phyloP scores from a whole-genome alignment of 106 monocot species.

The Hemerocallis citrina region DNA sequence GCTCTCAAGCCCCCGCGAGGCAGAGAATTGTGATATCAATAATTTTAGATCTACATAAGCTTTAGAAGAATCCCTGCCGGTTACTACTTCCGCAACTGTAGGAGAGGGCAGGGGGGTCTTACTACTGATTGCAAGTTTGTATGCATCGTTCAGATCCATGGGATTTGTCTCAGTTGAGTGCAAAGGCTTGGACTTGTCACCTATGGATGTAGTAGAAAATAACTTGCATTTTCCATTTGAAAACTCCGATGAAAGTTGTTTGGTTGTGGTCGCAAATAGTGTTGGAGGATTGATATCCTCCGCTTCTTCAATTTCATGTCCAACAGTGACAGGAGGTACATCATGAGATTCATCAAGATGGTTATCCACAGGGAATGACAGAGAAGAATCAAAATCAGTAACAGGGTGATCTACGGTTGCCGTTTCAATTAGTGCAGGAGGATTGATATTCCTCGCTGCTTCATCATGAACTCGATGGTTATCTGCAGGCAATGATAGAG shows the following conservation, averaged over 20 bases:
- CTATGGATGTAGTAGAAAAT: constrained; percentile 5
- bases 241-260: constrained; percentile 16
- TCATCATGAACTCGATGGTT: too few relatives aligned
- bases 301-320: constrained; percentile 13
- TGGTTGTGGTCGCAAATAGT: constrained; percentile 7
- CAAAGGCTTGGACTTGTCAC: constrained; percentile 13
- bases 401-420: too few relatives aligned
- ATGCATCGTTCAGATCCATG: constrained; percentile 41
- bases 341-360: constrained; percentile 2
- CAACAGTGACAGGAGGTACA: constrained; percentile 3
- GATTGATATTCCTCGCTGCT: too few relatives aligned
- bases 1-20: constrained; percentile 1
- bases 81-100: background rate
- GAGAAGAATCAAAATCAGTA: constrained; percentile 10
- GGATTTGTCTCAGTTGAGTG: constrained; percentile 1
- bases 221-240: constrained; percentile 9
- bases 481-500: too few relatives aligned
- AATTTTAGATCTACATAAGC: constrained; percentile 1
- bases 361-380: background rate
- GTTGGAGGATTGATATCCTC: background rate
- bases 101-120: constrained; percentile 21
- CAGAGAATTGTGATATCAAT: constrained; percentile 9
- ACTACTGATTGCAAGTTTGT: constrained; percentile 5
- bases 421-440: too few relatives aligned
- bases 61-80: constrained; percentile 1